Conservation (phyloP, 2,329 filamentous ascomycete genomes). For the Claviceps sp. region DNA sequence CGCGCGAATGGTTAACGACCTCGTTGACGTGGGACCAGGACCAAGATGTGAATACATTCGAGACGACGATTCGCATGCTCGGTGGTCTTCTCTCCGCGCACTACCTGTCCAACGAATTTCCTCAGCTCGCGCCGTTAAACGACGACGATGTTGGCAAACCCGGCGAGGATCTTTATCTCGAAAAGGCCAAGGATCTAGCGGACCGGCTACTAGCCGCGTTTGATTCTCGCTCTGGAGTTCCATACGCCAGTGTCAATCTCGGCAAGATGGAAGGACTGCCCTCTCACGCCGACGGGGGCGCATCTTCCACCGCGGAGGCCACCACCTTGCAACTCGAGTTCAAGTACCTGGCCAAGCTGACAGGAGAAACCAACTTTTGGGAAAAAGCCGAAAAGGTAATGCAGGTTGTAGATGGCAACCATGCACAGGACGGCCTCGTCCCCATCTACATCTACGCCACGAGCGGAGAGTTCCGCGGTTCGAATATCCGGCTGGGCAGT, state of each 20-base stretch:
- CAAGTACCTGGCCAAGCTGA: constrained; percentile 92
- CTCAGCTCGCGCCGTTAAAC: constrained; percentile 59
- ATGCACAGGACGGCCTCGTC: constrained; percentile 65
- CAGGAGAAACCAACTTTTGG: constrained; percentile 88
- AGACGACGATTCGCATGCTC: constrained; percentile 95
- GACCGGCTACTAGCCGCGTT: constrained; percentile 81
- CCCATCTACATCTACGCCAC: constrained; percentile 83
- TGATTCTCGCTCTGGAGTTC: constrained; percentile 73
- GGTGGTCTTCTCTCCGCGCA: constrained; percentile 87
- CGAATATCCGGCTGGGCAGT: constrained; percentile 84
- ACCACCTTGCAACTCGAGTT: constrained; percentile 89
- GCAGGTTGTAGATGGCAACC: constrained; percentile 75
- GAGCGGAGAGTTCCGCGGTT: constrained; percentile 63
- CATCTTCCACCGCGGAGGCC: constrained; percentile 87
- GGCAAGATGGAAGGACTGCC: constrained; percentile 61
- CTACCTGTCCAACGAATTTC: constrained; percentile 78
- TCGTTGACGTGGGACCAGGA: constrained; percentile 78
- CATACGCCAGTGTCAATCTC: constrained; percentile 82
- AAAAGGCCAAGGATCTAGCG: constrained; percentile 88
- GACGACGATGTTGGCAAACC: constrained; percentile 59
- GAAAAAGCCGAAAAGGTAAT: constrained; percentile 84
- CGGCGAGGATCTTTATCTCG: constrained; percentile 85
- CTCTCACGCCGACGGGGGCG: constrained; percentile 74
- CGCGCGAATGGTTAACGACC: constrained; percentile 76
- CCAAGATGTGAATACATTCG: constrained; percentile 93